Evolutionary conservation across 2,329 filamentous ascomycete species (phyloP).

Genomic region (Aspergillus thermomutatus): DNA sequence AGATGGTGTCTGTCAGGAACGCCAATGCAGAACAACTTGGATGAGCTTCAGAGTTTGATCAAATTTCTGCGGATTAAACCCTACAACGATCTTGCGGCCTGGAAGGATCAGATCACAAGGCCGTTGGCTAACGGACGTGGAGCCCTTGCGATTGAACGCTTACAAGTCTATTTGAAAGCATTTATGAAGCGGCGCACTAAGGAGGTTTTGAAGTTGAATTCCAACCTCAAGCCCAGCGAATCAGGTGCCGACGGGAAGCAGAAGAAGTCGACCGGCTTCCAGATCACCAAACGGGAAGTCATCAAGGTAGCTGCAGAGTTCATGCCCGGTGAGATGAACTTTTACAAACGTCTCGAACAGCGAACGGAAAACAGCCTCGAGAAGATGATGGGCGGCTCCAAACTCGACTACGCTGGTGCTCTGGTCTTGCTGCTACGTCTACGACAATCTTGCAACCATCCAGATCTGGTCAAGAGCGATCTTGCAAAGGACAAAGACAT

Average conservation of each 20-base stretch:
- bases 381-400: conserved; percentile 76
- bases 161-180: conserved; percentile 80
- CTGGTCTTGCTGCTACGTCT: conserved; percentile 87
- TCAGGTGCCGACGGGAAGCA: conserved; percentile 48
- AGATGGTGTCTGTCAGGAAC: conserved; percentile 96
- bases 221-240: conserved; percentile 73
- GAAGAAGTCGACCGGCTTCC: conserved; percentile 63
- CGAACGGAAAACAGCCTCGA: conserved; percentile 84
- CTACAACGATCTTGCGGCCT: conserved; percentile 78
- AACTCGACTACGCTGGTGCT: conserved; percentile 88
- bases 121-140: conserved; percentile 90
- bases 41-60: conserved; percentile 91
- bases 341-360: conserved; percentile 79
- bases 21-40: conserved; percentile 96
- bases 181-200: conserved; percentile 99
- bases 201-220: conserved; percentile 86
- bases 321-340: conserved; percentile 72
- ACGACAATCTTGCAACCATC: conserved; percentile 92
- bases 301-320: conserved; percentile 76
- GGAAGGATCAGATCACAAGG: conserved; percentile 86
- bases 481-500: conserved; percentile 85
- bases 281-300: conserved; percentile 87
- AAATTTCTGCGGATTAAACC: conserved; percentile 89
- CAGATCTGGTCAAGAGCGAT: conserved; percentile 79
- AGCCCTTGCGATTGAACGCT: conserved; percentile 78